Evolutionary conservation across 2,329 filamentous ascomycete genomes (phyloP).

Genomic region (Allantophomopsis cytisporea): DNA sequence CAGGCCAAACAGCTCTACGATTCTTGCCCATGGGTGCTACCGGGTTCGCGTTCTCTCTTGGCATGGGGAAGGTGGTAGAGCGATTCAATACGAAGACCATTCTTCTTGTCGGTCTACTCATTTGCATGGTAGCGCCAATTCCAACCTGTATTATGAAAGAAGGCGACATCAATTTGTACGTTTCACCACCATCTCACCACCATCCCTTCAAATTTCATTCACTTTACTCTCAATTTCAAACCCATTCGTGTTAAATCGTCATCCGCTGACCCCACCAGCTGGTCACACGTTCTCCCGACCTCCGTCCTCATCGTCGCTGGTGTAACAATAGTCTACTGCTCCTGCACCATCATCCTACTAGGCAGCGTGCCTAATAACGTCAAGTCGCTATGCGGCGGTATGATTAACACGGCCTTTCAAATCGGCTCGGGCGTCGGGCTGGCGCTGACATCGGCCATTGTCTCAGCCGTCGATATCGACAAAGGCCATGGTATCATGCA

Average conservation of each 20-base stretch:
- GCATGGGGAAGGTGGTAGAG: slow-evolving; percentile 21
- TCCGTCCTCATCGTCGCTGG: slow-evolving; percentile 24
- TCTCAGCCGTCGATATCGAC: slow-evolving; percentile 22
- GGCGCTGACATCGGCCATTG: slow-evolving; percentile 23
- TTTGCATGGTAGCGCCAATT: slow-evolving; percentile 23
- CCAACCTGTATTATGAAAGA: slow-evolving; percentile 15
- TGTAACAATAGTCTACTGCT: slow-evolving; percentile 25
- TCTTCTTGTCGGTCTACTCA: slow-evolving; percentile 19
- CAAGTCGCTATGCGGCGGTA: slow-evolving; percentile 25
- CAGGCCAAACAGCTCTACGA: slow-evolving; percentile 23
- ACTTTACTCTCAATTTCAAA: background rate
- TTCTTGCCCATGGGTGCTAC: slow-evolving; percentile 26
- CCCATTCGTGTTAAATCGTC: slow-evolving; percentile 4
- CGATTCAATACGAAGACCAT: slow-evolving; percentile 22
- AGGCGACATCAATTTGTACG: slow-evolving; percentile 9
- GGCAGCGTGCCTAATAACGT: slow-evolving; percentile 24
- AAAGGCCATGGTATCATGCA: slow-evolving; percentile 18
- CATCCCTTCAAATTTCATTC: background rate
- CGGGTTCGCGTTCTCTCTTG: slow-evolving; percentile 22
- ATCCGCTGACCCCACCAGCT: slow-evolving; percentile 6
- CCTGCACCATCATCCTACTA: slow-evolving; percentile 25
- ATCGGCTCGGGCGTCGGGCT: slow-evolving; percentile 25
- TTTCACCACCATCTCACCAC: background rate
- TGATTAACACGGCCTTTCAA: slow-evolving; percentile 29
- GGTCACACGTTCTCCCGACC: slow-evolving; percentile 24